Base-by-base conservation (phyloP, 768 basidiomycete species). In the Russula vinacea region DNA sequence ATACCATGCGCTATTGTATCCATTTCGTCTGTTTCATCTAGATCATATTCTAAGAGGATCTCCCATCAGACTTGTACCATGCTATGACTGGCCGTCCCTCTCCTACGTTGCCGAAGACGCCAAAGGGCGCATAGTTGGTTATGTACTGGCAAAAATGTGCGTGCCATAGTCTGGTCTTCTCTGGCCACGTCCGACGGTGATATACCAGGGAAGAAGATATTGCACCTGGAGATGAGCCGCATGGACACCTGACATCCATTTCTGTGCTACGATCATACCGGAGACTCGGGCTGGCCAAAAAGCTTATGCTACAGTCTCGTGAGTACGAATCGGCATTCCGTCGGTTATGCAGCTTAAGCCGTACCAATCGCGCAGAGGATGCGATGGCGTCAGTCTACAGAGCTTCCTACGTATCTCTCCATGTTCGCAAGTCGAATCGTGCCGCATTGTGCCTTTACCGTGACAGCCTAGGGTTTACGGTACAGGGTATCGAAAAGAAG, bases 171-270 rank as follows among this genome's bases (percentile, higher is more conserved):
- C 22, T 1, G 22, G 13, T 47, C 32, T 56, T 40, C 22, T 39
- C 47, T 56, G 5, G 44, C 22, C 22, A 40, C 58, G n/a, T n/a
- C 47, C 24, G 60, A 35, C 22, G 55, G 16, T n/a, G 22, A 10
- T 32, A 65, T 35, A 26, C 69, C 44, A 90, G 88, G 86, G 89
- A 92, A 64, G 82, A 82, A 62, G 84, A 84, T 14, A 73, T 78
- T 14, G 76, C 88, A 56, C 83, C 85, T 32, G 80, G 81, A 1
- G 80, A 81, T 26, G 82, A 85, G 26, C 79, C 84, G 0, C 90
- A 94, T 67, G 95, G 95, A 0, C 95, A 98, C 71, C 92, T 98
- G 71, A 98, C 94, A 16, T 97, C 95, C 5, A 98, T 98, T 71
- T 96, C 94, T 0, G 95, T 98, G 2, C 78, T 98, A 39, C 82